phyloP scores from a whole-genome alignment of 2,329 filamentous ascomycete genomes.

The Aspergillus chevalieri region DNA sequence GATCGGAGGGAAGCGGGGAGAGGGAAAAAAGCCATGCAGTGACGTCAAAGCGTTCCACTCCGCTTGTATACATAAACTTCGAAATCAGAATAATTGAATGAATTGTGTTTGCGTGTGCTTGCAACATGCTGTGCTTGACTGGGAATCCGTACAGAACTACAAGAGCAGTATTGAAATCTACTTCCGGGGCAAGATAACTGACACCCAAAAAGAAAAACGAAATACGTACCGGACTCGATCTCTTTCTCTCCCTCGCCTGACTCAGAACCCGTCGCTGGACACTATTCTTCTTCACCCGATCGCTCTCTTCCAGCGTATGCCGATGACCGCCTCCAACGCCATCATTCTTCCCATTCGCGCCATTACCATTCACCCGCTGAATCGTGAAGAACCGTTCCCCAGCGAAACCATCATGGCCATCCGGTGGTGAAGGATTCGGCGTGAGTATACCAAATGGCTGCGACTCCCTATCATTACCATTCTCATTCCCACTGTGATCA shows the following conservation, averaged over 20 bases:
- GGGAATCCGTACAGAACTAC: background rate
- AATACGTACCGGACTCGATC: slow-evolving; percentile 44
- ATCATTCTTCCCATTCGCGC: slow-evolving; percentile 65
- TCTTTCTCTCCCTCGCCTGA: slow-evolving; percentile 61
- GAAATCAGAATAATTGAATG: background rate
- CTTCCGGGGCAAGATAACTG: slow-evolving; percentile 4
- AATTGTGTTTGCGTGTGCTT: background rate
- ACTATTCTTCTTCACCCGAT: slow-evolving; percentile 75
- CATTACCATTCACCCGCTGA: slow-evolving; percentile 71
- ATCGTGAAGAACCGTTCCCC: slow-evolving; percentile 64
- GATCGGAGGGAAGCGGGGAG: slow-evolving; percentile 1
- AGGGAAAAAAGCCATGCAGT: slow-evolving; percentile 3
- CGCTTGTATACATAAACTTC: slow-evolving; percentile 2
- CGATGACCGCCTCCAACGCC: slow-evolving; percentile 67
- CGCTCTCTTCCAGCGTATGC: slow-evolving; percentile 66
- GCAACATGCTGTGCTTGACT: too few relatives aligned
- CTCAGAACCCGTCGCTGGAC: slow-evolving; percentile 61
- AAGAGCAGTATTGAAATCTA: background rate
- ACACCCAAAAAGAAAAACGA: slow-evolving; percentile 3
- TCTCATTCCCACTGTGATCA: slow-evolving; percentile 4
- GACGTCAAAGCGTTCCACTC: slow-evolving; percentile 16
- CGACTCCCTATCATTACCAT: slow-evolving; percentile 6
- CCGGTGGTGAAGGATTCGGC: slow-evolving; percentile 34
- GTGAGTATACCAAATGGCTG: slow-evolving; percentile 41
- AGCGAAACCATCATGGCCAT: slow-evolving; percentile 43